Evolutionary conservation across 192 early-diverging fungal genomes (phyloP), one percentile per base, ranked within the genome.

Genomic region (Obelidium mucronatum): DNA sequence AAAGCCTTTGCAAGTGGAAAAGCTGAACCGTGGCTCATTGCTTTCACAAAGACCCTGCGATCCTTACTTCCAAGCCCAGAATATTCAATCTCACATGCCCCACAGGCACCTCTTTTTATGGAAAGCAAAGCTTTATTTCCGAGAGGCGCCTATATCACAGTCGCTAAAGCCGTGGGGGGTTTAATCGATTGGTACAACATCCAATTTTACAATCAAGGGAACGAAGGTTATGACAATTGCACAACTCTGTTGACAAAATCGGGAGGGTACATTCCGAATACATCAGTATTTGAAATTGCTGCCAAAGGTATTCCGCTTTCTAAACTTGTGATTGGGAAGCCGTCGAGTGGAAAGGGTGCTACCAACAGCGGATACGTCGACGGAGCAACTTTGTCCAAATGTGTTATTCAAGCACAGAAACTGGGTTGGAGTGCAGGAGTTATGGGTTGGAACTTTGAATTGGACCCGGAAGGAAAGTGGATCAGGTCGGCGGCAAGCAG

Each of bases 181-280:
- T 39, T 48, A 44, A 81, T 81, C 59, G 80, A 81, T 65, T 81
- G 59, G 51, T 81, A 81, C 71, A 81, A 81, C 24, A 61, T 74
- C 28, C 80, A 81, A 51, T 81, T 74, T 62, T 81, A 81, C 48
- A 81, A 81, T 48, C 80, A 81, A 81, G 80, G 80, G 17, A 42
- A 24, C 40, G 58, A 6, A 33, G 31, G 44, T 24, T 81, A 80
- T 62, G 80, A 78, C 28, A 80, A 70, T 0, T 80, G 78, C 33
- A 63, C 35, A 6, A 66, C 52, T 13, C 33, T 81, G 4, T 76
- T 81, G 40, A 13, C 39, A 15, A 24, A 54, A 52, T 40, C 30
- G 17, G 36, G 48, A 40, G 26, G 15, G 8, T 33, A 13, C 8
- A 44, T 33, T 67, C 42, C 78, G 31, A 78, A 78, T 2, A 81